phyloP scores from a whole-genome alignment of 1,284 basidiomycete genomes.

The Papiliotrema laurentii region DNA sequence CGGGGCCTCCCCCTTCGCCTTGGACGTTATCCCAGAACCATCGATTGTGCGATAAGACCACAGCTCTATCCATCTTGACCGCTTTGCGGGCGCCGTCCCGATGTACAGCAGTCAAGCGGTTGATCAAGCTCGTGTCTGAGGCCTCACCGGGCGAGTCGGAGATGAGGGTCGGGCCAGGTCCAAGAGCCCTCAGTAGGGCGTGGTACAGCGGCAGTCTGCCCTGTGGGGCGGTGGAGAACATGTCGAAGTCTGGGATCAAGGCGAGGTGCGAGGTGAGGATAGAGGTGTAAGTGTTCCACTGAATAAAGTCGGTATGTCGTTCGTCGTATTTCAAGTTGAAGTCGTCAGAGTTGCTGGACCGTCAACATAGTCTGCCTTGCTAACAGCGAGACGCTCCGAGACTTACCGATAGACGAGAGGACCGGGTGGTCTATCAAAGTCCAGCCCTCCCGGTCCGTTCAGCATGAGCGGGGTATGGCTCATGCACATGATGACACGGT shows the following conservation, averaged over 20 bases:
- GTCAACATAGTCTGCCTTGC: neutral
- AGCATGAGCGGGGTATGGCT: slow-evolving; percentile 25
- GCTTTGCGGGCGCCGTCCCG: slow-evolving; percentile 8
- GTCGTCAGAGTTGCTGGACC: slow-evolving; percentile 30
- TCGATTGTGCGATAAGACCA: slow-evolving; percentile 2
- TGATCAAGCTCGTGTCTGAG: slow-evolving; percentile 15
- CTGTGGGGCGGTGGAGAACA: slow-evolving; percentile 26
- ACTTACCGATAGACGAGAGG: slow-evolving; percentile 16
- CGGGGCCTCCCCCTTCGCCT: slow-evolving; percentile 15
- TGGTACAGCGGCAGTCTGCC: slow-evolving; percentile 21
- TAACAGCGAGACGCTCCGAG: neutral
- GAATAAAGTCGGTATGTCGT: slow-evolving; percentile 25
- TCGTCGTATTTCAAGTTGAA: slow-evolving; percentile 20
- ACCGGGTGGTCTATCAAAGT: slow-evolving; percentile 14
- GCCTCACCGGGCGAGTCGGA: slow-evolving; percentile 22
- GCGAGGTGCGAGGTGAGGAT: slow-evolving; percentile 26
- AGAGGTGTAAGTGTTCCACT: slow-evolving; percentile 24
- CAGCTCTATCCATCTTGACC: slow-evolving; percentile 11
- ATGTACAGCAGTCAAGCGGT: slow-evolving; percentile 11
- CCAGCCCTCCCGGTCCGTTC: slow-evolving; percentile 22
- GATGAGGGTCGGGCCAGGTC: slow-evolving; percentile 30
- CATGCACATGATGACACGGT: slow-evolving; percentile 33
- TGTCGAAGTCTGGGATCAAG: slow-evolving; percentile 34
- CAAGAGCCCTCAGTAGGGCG: slow-evolving; percentile 27
- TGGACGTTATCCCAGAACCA: slow-evolving; percentile 24